A percentile compares a stretch with the other conserved stretches of the same genome.
Conservation (phyloP, 179 eudicot genomes). For the Corrigiola litoralis region DNA sequence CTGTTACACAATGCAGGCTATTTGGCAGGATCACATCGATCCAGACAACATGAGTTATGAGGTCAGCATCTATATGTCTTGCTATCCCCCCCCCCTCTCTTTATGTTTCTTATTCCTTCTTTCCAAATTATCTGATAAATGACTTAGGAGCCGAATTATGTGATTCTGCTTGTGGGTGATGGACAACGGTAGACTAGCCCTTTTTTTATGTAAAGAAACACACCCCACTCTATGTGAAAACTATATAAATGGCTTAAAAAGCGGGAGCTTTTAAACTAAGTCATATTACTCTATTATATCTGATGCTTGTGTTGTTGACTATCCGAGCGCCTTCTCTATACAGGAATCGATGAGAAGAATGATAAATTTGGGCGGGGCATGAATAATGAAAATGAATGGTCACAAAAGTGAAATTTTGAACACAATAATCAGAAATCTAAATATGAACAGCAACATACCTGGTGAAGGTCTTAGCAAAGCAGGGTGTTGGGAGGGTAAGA, state of each 20-base stretch:
- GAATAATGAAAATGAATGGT: too few species aligned
- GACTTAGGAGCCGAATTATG: background rate
- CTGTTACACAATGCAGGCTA: conserved; percentile 43
- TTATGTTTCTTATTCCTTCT: background rate
- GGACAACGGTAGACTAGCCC: background rate
- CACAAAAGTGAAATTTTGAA: too few species aligned
- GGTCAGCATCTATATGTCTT: conserved; percentile 33
- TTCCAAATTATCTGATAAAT: background rate
- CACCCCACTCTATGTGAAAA: background rate
- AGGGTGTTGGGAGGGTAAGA: background rate
- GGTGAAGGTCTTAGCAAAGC: background rate
- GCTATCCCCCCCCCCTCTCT: background rate
- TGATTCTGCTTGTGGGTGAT: background rate
- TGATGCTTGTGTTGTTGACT: too few species aligned
- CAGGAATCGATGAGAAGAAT: too few species aligned
- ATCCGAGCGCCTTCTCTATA: too few species aligned
- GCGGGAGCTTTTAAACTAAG: background rate
- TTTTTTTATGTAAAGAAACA: background rate
- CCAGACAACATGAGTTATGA: conserved; percentile 95
- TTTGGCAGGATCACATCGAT: conserved; percentile 83
- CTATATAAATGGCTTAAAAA: background rate
- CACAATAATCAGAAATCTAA: too few species aligned
- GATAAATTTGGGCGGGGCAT: too few species aligned
- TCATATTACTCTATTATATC: too few species aligned
- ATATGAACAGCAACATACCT: too few species aligned